phyloP scores from a whole-genome alignment of 2,329 filamentous ascomycete genomes.

The Penicillium freii region DNA sequence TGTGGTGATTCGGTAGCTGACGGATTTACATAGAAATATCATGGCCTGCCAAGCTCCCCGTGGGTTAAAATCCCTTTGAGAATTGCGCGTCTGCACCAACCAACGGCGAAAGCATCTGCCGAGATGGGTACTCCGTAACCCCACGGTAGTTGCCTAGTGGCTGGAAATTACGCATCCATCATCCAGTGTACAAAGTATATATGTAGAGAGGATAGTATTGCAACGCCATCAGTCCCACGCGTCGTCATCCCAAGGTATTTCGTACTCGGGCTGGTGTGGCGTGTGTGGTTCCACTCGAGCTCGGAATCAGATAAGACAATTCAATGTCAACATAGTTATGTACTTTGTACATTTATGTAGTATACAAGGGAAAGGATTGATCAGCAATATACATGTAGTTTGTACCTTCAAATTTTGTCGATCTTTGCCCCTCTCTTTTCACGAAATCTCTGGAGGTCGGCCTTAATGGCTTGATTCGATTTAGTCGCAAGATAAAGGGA shows the following conservation, averaged over 20 bases:
- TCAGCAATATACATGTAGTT: too few relatives aligned
- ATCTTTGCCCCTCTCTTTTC: too few relatives aligned
- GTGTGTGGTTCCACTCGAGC: too few relatives aligned
- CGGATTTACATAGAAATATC: background rate
- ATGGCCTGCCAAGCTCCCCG: constrained; percentile 1
- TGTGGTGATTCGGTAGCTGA: constrained; percentile 4
- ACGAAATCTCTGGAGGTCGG: too few relatives aligned
- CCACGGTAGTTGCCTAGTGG: background rate
- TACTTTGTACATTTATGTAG: too few relatives aligned
- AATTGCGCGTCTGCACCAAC: constrained; percentile 3
- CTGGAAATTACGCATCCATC: background rate
- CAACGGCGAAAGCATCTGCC: background rate
- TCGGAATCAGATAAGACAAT: background rate
- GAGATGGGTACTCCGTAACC: background rate
- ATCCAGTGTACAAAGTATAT: background rate
- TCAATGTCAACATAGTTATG: background rate
- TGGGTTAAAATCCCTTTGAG: background rate
- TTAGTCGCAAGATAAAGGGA: too few relatives aligned
- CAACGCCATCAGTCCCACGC: constrained; percentile 1
- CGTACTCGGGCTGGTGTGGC: background rate
- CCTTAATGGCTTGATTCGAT: too few relatives aligned
- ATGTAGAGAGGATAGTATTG: too few relatives aligned
- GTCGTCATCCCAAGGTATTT: background rate
- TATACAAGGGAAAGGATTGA: too few relatives aligned
- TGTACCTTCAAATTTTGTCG: too few relatives aligned